These are phyloP conservation scores for Clarireedia monteithiana DNA, from an alignment of 2,329 filamentous ascomycete species.

Conservation along the genomic window DNA sequence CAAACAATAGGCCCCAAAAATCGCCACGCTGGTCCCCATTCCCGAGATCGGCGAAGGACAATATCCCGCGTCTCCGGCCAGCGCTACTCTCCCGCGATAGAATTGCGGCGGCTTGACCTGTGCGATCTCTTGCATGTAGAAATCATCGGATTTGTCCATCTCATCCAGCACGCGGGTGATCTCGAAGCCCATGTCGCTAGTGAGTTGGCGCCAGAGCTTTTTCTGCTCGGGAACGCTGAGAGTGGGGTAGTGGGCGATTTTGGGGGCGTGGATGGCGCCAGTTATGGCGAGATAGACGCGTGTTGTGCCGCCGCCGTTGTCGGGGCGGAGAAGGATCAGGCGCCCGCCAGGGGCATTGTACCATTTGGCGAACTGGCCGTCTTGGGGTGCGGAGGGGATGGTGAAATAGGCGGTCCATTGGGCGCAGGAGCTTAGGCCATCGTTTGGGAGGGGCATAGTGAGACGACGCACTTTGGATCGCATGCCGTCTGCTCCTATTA, in stretches of 20 bases:
- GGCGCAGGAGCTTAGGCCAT: constrained; percentile 26
- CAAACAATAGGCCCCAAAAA: constrained; percentile 38
- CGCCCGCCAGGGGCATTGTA: not conserved
- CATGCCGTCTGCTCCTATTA: constrained; percentile 42
- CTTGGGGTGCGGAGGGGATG: constrained; percentile 29
- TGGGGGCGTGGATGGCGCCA: not conserved
- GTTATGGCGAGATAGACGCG: not conserved
- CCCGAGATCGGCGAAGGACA: constrained; percentile 31
- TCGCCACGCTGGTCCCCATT: constrained; percentile 33
- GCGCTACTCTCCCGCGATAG: constrained; percentile 33
- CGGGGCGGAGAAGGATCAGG: not conserved
- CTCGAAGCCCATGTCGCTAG: constrained; percentile 33
- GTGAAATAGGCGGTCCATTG: constrained; percentile 37
- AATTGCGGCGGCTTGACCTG: constrained; percentile 35
- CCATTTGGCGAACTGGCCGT: not conserved
- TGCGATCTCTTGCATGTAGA: constrained; percentile 34
- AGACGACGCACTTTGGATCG: constrained; percentile 40
- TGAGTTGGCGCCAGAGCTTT: not conserved
- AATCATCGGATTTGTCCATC: constrained; percentile 31
- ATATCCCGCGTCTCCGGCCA: constrained; percentile 47
- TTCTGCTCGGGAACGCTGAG: not conserved
- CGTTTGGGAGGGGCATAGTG: constrained; percentile 34
- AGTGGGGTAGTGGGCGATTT: not conserved
- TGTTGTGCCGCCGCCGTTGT: not conserved
- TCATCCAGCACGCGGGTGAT: constrained; percentile 31